Base-by-base conservation (phyloP, 768 basidiomycete genomes). In the Mycena haematopus region DNA sequence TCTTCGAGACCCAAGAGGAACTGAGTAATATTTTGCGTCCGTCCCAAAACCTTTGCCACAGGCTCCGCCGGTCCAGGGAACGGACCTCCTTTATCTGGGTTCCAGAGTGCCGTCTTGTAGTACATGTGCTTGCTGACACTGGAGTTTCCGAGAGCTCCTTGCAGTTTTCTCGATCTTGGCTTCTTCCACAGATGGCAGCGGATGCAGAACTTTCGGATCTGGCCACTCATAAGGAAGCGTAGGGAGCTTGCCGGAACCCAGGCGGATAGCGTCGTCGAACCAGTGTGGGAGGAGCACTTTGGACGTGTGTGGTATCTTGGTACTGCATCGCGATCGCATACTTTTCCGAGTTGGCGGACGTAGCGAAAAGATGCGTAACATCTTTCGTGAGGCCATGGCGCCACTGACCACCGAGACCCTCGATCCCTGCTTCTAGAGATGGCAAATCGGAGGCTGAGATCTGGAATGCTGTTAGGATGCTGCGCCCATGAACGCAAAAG, bases 211-310 rank as follows among this genome's bases (percentile, higher is more conserved):
- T 6, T 75, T 74, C 0, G 91, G 92, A 15, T 92, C 82, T 0
- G 93, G 94, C 88, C 90, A 93, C 63, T 87, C 78, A 66, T 91
- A 93, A 21, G 82, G 76, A 0, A 71, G 68, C 22, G 87, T 84
- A 1, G 83, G 79, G 10, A 91, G 73, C 9, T 75, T 75, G 14
- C 31, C 73, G 22, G 78, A 69, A 5, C 85, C 86, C 15, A 92
- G 77, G 15, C 84, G 80, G 24, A 91, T 81, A 3, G 82, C 82
- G 66, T 95, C 93, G 68, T 95, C 92, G 62, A 95, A 95, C 95
- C 95, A 97, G 65, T 95, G 92, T 0, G 95, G 95, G 0, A 94
- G 81, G n/a, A 97, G 70, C 11, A 94, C 78, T 52, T 82, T 85
- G 69, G n/a, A 95, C 83, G 10, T 79, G 75, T 0, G 86, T 87